These are phyloP conservation scores for Nepenthes mirabilis DNA, from an alignment of 148 eudicot genomes.

Conservation along the genomic window DNA sequence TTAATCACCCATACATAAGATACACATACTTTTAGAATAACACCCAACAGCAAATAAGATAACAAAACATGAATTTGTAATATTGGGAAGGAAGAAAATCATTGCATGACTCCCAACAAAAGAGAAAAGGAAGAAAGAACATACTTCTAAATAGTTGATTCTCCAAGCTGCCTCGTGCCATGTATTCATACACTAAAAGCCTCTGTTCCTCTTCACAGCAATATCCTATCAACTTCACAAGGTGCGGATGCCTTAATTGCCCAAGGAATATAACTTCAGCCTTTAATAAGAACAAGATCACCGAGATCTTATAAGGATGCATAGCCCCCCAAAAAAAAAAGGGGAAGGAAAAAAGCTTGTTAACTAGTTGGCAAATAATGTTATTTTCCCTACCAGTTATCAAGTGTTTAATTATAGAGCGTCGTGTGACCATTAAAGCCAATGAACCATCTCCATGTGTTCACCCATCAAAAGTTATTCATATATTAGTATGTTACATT, in stretches of 20 bases:
- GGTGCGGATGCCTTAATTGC: background rate
- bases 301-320: no score
- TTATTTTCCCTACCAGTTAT: no score
- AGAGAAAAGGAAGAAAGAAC: background rate
- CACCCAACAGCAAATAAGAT: background rate
- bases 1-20: no score
- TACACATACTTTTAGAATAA: background rate
- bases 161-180: slow-evolving; percentile 10
- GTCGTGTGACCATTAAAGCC: no score
- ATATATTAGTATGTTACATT: no score
- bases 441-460: no score
- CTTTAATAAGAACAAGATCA: background rate
- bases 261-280: slow-evolving; percentile 3
- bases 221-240: slow-evolving; percentile 2
- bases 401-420: no score
- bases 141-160: slow-evolving; percentile 6
- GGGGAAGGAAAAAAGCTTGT: no score
- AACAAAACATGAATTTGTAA: background rate
- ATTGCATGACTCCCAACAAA: background rate
- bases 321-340: no score
- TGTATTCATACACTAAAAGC: slow-evolving; percentile 10
- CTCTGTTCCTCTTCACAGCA: slow-evolving; percentile 9
- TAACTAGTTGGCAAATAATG: no score
- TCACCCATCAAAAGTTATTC: no score
- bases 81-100: background rate